Percentiles rank a stretch among this genome's conserved stretches.
Evolutionary conservation across 441 rosid genomes (phyloP).

Genomic region (Viola pubescens): DNA sequence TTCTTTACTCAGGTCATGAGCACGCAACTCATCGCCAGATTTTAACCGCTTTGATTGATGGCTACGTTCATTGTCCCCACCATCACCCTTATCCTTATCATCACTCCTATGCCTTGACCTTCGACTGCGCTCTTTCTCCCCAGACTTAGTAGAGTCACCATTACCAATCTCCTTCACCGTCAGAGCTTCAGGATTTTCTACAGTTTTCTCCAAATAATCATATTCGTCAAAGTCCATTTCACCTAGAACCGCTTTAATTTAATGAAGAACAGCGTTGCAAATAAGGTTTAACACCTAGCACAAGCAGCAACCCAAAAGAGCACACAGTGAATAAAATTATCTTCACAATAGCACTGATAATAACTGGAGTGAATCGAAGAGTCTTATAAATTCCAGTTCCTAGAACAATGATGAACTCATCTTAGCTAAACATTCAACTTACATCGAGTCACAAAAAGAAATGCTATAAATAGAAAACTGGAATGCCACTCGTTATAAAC

Average conservation of each 20-base stretch:
- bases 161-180: conserved; percentile 48
- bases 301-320: too few relatives aligned
- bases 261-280: too few relatives aligned
- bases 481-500: too few relatives aligned
- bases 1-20: conserved; percentile 34
- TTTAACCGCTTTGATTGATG: conserved; percentile 46
- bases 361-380: too few relatives aligned
- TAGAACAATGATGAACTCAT: too few relatives aligned
- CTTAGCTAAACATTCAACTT: too few relatives aligned
- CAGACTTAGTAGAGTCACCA: conserved; percentile 49
- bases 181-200: conserved; percentile 58
- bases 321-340: too few relatives aligned
- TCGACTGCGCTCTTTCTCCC: conserved; percentile 38
- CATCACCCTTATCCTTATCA: conserved; percentile 29
- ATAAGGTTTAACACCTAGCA: too few relatives aligned
- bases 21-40: conserved; percentile 41
- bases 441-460: too few relatives aligned
- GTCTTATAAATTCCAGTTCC: too few relatives aligned
- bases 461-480: too few relatives aligned
- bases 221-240: conserved; percentile 95
- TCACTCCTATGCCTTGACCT: conserved; percentile 52
- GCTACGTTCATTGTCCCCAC: conserved; percentile 26
- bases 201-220: conserved; percentile 84
- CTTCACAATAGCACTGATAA: too few relatives aligned
- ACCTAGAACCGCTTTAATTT: background rate